Evolutionary conservation across 2,329 filamentous ascomycete species (phyloP).

Genomic region (Claviceps digitariae): DNA sequence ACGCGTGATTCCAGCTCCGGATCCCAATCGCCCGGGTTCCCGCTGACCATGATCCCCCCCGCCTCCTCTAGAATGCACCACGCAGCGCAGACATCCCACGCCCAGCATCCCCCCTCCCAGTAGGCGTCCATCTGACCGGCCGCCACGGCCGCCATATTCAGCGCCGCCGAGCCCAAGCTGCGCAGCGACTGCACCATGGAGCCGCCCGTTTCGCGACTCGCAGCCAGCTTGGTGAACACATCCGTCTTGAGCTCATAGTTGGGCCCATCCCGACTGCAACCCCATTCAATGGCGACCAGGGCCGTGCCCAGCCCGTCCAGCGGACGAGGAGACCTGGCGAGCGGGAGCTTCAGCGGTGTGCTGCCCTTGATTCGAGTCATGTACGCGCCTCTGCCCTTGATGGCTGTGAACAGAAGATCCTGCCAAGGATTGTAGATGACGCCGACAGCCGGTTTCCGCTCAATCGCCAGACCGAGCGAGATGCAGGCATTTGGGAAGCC

Average conservation of each 20-base stretch:
- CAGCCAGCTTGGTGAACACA: conserved; percentile 49
- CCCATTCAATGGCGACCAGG: conserved; percentile 63
- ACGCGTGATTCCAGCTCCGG: conserved; percentile 42
- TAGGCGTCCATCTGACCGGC: conserved; percentile 59
- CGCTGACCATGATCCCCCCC: conserved; percentile 57
- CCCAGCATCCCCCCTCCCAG: conserved; percentile 77
- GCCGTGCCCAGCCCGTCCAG: conserved; percentile 47
- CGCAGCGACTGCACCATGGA: conserved; percentile 65
- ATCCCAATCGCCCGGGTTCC: conserved; percentile 62
- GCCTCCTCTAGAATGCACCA: conserved; percentile 67
- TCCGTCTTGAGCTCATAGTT: conserved; percentile 59
- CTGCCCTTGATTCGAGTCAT: conserved; percentile 31
- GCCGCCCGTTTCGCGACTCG: conserved; percentile 46
- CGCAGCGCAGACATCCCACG: conserved; percentile 74
- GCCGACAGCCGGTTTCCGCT: conserved; percentile 49
- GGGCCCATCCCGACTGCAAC: conserved; percentile 49
- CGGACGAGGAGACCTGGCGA: conserved; percentile 35
- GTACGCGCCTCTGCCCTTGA: conserved; percentile 55
- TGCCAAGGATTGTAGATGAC: conserved; percentile 73
- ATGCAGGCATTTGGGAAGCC: conserved; percentile 62
- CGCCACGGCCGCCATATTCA: conserved; percentile 63
- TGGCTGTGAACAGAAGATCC: conserved; percentile 53
- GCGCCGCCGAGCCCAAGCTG: conserved; percentile 57
- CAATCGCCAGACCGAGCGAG: conserved; percentile 58
- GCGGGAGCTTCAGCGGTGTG: conserved; percentile 24